Percentiles rank a stretch among this genome's conserved stretches.
phyloP scores from a whole-genome alignment of 305 asterid species.

The Striga hermonthica region DNA sequence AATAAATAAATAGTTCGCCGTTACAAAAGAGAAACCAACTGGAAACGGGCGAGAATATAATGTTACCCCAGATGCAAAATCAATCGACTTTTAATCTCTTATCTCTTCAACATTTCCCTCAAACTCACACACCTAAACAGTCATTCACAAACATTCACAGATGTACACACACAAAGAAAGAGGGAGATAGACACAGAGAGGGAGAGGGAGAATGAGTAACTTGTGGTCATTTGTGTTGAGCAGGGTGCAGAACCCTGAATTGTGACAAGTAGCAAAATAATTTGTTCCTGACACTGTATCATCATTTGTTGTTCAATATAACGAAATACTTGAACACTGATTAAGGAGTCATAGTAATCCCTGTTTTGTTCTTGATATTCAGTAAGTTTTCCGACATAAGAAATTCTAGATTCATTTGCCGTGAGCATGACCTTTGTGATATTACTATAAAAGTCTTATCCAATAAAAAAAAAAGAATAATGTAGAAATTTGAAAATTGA shows the following conservation, averaged over 20 bases:
- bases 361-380: neutral
- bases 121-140: neutral
- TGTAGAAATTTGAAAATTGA: neutral
- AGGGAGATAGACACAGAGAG: no score
- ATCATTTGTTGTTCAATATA: neutral
- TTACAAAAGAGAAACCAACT: neutral
- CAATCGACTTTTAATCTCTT: neutral
- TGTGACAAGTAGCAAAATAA: neutral
- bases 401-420: neutral
- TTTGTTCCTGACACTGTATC: neutral
- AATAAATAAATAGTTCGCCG: neutral
- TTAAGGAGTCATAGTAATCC: neutral
- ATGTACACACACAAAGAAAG: neutral
- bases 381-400: constrained; percentile 1
- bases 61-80: neutral
- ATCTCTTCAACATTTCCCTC: neutral
- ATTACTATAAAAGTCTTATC: neutral
- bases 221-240: neutral
- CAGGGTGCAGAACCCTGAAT: neutral
- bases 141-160: constrained; percentile 1
- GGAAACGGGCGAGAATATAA: neutral
- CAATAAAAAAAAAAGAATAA: neutral
- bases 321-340: neutral
- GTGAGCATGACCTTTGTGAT: neutral
- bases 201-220: no score